Evolutionary conservation across 345 rosid genomes (phyloP).

Genomic region (Luvunga scandens): DNA sequence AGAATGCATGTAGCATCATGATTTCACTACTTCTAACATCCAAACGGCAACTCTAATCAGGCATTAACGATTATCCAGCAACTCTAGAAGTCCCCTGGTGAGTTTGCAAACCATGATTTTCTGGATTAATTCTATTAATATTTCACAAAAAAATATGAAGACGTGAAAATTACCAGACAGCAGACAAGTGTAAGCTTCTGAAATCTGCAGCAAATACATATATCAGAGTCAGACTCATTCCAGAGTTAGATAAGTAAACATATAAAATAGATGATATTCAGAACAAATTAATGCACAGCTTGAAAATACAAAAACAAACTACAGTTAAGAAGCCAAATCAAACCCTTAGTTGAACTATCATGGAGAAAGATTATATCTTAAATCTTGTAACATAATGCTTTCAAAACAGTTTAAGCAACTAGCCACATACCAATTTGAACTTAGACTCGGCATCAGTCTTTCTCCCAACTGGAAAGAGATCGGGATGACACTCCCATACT

Average conservation of each 20-base stretch:
- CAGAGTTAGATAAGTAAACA: not conserved
- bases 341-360: not conserved
- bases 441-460: constrained; percentile 68
- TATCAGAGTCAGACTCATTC: constrained; percentile 3
- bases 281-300: not conserved
- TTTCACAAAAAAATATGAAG: constrained; percentile 2
- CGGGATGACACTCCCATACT: constrained; percentile 93
- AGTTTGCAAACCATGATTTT: constrained; percentile 31
- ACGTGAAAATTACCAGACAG: constrained; percentile 52
- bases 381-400: not conserved
- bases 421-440: constrained; percentile 57
- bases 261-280: not conserved
- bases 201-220: constrained; percentile 48
- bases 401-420: not conserved
- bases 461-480: constrained; percentile 65
- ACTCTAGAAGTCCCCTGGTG: constrained; percentile 25
- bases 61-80: constrained; percentile 12
- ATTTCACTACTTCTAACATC: constrained; percentile 2
- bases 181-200: constrained; percentile 64
- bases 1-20: not conserved
- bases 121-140: not conserved
- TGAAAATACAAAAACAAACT: not conserved
- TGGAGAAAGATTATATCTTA: not conserved
- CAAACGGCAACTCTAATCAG: not conserved
- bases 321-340: not conserved